Conservation (phyloP, 768 basidiomycete genomes). For the Podaxis sp. region DNA sequence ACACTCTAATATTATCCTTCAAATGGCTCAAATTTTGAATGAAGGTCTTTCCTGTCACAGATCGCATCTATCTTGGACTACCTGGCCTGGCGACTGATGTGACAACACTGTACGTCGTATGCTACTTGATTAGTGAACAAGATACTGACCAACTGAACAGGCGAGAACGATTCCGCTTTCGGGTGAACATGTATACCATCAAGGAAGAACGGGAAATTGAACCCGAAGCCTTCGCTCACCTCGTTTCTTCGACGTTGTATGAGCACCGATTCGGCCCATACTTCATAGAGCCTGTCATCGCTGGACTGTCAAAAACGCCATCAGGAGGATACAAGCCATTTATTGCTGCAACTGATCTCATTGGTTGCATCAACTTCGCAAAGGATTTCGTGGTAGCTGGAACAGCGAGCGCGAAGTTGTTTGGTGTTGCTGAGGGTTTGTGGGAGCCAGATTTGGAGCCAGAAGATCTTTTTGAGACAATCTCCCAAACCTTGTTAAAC, state of each 20-base stretch:
- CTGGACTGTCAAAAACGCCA: conserved; percentile 76
- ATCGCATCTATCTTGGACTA: conserved; percentile 88
- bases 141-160: conserved; percentile 37
- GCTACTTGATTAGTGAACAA: conserved; percentile 7
- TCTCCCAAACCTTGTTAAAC: conserved; percentile 93
- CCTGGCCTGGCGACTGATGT: conserved; percentile 94
- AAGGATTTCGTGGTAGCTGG: conserved; percentile 98
- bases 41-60: conserved; percentile 88
- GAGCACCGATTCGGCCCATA: conserved; percentile 95
- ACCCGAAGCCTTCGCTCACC: conserved; percentile 93
- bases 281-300: conserved; percentile 95
- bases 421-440: conserved; percentile 95
- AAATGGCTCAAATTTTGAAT: conserved; percentile 17
- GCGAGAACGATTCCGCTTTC: conserved; percentile 86
- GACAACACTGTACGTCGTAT: conserved; percentile 65
- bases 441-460: conserved; percentile 98
- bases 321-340: conserved; percentile 81
- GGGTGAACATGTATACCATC: conserved; percentile 99
- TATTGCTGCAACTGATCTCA: conserved; percentile 93
- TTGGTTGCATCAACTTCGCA: conserved; percentile 90
- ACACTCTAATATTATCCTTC: background rate
- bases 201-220: conserved; percentile 98
- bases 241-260: conserved; percentile 94
- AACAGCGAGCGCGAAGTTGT: conserved; percentile 88
- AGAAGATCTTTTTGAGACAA: conserved; percentile 98